Conservation (phyloP, 2,329 filamentous ascomycete species). For the Bimuria novae-zelandiae region DNA sequence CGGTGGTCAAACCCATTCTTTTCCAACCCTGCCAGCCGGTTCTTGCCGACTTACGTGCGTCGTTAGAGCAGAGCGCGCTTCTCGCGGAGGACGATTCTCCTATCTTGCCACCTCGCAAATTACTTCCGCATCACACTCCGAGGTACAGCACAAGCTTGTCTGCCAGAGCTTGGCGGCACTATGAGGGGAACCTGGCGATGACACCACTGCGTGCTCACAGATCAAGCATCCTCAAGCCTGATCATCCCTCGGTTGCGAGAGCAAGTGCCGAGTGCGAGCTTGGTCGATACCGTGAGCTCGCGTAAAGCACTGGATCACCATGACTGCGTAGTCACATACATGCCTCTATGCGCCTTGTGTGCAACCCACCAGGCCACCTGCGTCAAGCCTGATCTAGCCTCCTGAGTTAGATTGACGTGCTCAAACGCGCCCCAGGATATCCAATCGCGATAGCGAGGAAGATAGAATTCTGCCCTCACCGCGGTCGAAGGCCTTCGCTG, state of each 20-base stretch:
- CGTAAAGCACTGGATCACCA: not conserved
- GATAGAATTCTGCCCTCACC: no score
- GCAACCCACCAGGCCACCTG: not conserved
- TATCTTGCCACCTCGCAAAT: not conserved
- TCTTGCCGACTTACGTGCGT: no score
- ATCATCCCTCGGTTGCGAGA: not conserved
- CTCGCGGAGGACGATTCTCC: no score
- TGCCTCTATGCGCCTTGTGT: not conserved
- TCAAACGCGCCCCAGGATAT: not conserved
- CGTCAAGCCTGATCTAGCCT: not conserved
- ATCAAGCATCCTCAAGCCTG: no score
- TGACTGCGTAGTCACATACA: not conserved
- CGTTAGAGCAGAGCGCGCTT: no score
- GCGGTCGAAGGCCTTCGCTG: no score
- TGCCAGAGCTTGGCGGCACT: not conserved
- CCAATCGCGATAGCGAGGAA: not conserved
- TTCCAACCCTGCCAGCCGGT: no score
- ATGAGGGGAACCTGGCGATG: not conserved
- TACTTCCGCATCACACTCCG: not conserved
- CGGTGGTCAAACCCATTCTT: slow-evolving; percentile 27
- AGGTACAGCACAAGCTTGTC: not conserved
- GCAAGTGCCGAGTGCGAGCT: not conserved
- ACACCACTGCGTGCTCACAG: not conserved
- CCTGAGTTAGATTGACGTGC: not conserved
- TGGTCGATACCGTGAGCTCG: not conserved